Conservation (phyloP, 2,329 filamentous ascomycete species). For the Cladophialophora exuberans region DNA sequence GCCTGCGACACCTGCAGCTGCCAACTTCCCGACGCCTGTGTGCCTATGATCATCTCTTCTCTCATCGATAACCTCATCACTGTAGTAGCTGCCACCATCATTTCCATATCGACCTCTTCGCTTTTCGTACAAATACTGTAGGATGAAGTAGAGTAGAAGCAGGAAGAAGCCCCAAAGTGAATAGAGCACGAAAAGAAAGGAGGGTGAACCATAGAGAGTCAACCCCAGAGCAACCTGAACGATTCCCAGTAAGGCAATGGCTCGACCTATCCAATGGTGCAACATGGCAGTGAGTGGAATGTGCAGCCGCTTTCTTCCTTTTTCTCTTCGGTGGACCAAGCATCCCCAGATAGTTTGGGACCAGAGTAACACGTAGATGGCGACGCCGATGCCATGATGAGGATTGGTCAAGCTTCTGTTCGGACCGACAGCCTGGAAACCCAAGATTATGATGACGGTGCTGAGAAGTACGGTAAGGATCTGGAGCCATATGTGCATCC, state of each 20-base stretch:
- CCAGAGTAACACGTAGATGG: slow-evolving; percentile 64
- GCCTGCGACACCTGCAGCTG: slow-evolving; percentile 61
- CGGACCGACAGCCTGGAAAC: slow-evolving; percentile 66
- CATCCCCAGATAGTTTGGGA: slow-evolving; percentile 63
- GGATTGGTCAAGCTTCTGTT: slow-evolving; percentile 65
- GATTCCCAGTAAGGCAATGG: slow-evolving; percentile 78
- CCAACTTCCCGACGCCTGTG: slow-evolving; percentile 51
- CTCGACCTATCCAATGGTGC: slow-evolving; percentile 85
- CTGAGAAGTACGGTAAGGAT: slow-evolving; percentile 62
- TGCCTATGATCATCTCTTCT: slow-evolving; percentile 43
- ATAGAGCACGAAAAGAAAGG: slow-evolving; percentile 82
- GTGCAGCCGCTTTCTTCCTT: slow-evolving; percentile 56
- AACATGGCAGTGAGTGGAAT: slow-evolving; percentile 66
- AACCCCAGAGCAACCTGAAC: slow-evolving; percentile 86
- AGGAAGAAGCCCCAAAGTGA: slow-evolving; percentile 76
- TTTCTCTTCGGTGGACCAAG: slow-evolving; percentile 58
- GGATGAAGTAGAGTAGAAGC: slow-evolving; percentile 74
- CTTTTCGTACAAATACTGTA: slow-evolving; percentile 70
- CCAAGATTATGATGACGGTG: slow-evolving; percentile 65
- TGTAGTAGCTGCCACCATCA: slow-evolving; percentile 61
- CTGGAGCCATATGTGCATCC: slow-evolving; percentile 66
- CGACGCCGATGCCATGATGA: slow-evolving; percentile 68
- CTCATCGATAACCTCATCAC: slow-evolving; percentile 56
- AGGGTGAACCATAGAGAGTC: slow-evolving; percentile 88
- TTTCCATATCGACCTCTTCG: slow-evolving; percentile 59